Evolutionary conservation across 495 filamentous ascomycete genomes (phyloP).

Genomic region (Amniculicola lignicola): DNA sequence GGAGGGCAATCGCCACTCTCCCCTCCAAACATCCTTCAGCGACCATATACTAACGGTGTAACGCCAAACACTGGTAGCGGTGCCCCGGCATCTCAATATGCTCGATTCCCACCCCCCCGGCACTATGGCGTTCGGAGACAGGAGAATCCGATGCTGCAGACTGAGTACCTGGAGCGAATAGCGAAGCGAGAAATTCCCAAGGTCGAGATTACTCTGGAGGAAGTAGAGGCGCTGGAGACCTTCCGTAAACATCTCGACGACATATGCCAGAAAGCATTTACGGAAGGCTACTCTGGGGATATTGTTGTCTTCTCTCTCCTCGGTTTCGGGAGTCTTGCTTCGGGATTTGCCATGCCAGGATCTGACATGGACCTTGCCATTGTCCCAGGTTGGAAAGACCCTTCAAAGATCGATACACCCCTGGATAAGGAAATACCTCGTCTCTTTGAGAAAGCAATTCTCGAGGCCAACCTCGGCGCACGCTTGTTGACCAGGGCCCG

Average conservation of each 20-base stretch:
- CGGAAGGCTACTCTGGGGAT: conserved; percentile 45
- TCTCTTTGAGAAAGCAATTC: conserved; percentile 63
- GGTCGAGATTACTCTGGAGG: conserved; percentile 41
- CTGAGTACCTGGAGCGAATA: conserved; percentile 38
- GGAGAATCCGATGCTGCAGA: conserved; percentile 28
- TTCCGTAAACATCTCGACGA: conserved; percentile 58
- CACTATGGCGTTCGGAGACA: neutral
- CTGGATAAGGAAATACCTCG: conserved; percentile 48
- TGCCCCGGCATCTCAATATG: conserved; percentile 20
- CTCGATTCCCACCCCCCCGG: no score
- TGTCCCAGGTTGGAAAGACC: conserved; percentile 47
- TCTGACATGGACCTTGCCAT: conserved; percentile 76
- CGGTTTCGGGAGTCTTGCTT: conserved; percentile 69
- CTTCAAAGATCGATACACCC: neutral
- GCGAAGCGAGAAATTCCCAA: conserved; percentile 34
- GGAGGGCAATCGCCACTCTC: neutral
- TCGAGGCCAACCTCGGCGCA: conserved; percentile 66
- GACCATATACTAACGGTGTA: conserved; percentile 2
- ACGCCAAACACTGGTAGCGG: neutral
- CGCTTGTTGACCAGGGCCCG: conserved; percentile 67
- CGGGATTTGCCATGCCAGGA: conserved; percentile 68
- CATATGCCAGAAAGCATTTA: conserved; percentile 54
- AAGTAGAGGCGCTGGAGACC: conserved; percentile 60
- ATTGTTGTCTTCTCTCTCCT: conserved; percentile 54
- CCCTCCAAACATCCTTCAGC: conserved; percentile 23